These are phyloP conservation scores for Thermochaetoides thermophila DNA, from an alignment of 495 filamentous ascomycete genomes.

Conservation along the genomic window DNA sequence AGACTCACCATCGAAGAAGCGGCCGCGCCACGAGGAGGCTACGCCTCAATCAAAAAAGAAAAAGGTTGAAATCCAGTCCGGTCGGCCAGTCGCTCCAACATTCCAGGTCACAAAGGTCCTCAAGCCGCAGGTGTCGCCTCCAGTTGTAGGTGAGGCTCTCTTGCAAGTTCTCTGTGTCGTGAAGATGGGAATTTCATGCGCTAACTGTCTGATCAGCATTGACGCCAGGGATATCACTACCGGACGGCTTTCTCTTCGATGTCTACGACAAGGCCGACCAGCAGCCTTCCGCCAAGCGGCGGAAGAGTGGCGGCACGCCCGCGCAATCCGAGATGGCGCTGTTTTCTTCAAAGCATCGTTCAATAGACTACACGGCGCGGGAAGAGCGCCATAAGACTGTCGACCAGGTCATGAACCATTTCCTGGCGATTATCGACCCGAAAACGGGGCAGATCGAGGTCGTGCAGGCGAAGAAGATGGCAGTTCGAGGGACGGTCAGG, in stretches of 20 bases:
- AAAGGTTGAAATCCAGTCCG: slow-evolving; percentile 40
- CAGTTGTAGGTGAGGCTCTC: slow-evolving; percentile 44
- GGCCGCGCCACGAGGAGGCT: slow-evolving; percentile 48
- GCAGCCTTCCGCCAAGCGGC: slow-evolving; percentile 25
- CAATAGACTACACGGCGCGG: slow-evolving; percentile 66
- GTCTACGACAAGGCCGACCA: slow-evolving; percentile 46
- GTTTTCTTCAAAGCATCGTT: slow-evolving; percentile 60
- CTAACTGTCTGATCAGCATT: too few species aligned
- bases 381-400: slow-evolving; percentile 50
- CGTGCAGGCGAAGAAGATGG: slow-evolving; percentile 59
- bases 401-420: slow-evolving; percentile 63
- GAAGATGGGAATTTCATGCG: too few species aligned
- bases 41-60: slow-evolving; percentile 38
- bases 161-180: too few species aligned
- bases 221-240: slow-evolving; percentile 49
- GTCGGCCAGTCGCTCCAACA: slow-evolving; percentile 12
- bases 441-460: slow-evolving; percentile 56
- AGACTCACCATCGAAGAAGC: slow-evolving; percentile 50
- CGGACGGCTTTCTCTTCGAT: slow-evolving; percentile 41
- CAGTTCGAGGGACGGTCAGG: slow-evolving; percentile 49
- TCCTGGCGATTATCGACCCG: slow-evolving; percentile 74
- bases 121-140: slow-evolving; percentile 42
- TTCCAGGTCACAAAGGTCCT: slow-evolving; percentile 44
- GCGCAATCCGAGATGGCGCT: slow-evolving; percentile 48
- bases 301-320: slow-evolving; percentile 29